These are phyloP conservation scores for Paecilomyces fulvus DNA, from an alignment of 2,329 filamentous ascomycete genomes.

Conservation along the genomic window DNA sequence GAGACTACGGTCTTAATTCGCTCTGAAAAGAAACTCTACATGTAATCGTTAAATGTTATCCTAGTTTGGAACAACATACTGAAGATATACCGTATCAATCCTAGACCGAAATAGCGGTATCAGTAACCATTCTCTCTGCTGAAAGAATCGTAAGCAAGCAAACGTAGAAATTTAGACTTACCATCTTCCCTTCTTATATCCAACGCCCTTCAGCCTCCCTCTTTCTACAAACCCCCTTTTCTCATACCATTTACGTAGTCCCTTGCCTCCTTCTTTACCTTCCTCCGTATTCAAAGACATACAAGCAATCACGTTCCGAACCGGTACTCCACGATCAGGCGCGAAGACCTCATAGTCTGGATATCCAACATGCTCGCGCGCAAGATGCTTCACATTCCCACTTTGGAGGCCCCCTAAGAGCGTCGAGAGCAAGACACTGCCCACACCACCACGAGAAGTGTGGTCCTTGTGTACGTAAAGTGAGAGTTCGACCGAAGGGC, in stretches of 20 bases:
- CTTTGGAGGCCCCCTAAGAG: constrained; percentile 19
- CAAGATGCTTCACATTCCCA: constrained; percentile 14
- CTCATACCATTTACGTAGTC: constrained; percentile 30
- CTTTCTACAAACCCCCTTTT: constrained; percentile 30
- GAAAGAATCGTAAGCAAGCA: neutral
- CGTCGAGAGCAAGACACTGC: constrained; percentile 20
- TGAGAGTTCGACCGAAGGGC: constrained; percentile 32
- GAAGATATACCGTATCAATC: constrained; percentile 4
- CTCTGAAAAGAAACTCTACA: too few species aligned
- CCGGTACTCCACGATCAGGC: constrained; percentile 1
- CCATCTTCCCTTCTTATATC: constrained; percentile 30
- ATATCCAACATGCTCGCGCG: constrained; percentile 10
- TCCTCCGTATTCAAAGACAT: constrained; percentile 30
- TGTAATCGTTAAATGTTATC: neutral
- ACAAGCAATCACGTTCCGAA: constrained; percentile 28
- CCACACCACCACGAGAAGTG: constrained; percentile 22
- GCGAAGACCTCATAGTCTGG: constrained; percentile 5
- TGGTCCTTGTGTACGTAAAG: constrained; percentile 31
- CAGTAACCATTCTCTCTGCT: neutral
- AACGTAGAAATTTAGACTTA: constrained; percentile 10
- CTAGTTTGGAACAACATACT: constrained; percentile 2
- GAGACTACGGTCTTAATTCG: too few species aligned
- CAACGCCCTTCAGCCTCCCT: constrained; percentile 30
- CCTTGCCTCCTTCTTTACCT: constrained; percentile 21
- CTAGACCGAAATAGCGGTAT: neutral